phyloP scores from a whole-genome alignment of 2,329 filamentous ascomycete genomes.

The Venturia nashicola region DNA sequence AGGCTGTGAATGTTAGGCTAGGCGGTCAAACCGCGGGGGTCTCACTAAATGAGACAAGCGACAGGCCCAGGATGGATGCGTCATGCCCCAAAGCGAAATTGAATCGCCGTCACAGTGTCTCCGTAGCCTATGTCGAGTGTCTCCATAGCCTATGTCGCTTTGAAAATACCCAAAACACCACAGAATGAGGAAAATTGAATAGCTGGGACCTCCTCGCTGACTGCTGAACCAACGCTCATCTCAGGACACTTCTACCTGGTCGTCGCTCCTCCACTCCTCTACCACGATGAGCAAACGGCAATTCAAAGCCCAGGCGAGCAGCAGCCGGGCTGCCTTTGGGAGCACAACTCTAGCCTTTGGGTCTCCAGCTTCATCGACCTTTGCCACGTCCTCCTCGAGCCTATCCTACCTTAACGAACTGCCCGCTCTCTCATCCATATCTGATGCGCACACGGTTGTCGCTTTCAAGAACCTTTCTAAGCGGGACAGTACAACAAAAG shows the following conservation, averaged over 20 bases:
- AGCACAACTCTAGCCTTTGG: constrained; percentile 27
- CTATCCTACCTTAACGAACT: constrained; percentile 84
- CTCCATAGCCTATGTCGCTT: not conserved
- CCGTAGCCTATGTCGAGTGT: not conserved
- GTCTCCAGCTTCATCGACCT: constrained; percentile 29
- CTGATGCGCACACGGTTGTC: constrained; percentile 71
- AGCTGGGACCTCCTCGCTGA: not conserved
- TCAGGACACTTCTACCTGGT: not conserved
- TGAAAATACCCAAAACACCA: not conserved
- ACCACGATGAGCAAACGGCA: constrained; percentile 12
- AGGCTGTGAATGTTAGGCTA: constrained; percentile 1
- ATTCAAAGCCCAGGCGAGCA: constrained; percentile 11
- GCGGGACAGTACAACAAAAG: constrained; percentile 85
- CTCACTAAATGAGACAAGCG: not conserved
- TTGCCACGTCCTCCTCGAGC: constrained; percentile 40
- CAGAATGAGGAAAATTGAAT: not conserved
- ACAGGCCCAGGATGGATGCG: not conserved
- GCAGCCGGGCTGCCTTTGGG: constrained; percentile 18
- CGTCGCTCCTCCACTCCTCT: not conserved
- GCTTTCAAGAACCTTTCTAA: constrained; percentile 89
- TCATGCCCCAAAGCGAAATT: not conserved
- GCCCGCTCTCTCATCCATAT: constrained; percentile 64
- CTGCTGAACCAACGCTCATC: not conserved
- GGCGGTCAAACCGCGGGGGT: not conserved
- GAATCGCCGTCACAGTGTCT: no score